These are phyloP conservation scores for Laetiporus sulphureus DNA, from an alignment of 1,284 basidiomycete species.

Conservation along the genomic window DNA sequence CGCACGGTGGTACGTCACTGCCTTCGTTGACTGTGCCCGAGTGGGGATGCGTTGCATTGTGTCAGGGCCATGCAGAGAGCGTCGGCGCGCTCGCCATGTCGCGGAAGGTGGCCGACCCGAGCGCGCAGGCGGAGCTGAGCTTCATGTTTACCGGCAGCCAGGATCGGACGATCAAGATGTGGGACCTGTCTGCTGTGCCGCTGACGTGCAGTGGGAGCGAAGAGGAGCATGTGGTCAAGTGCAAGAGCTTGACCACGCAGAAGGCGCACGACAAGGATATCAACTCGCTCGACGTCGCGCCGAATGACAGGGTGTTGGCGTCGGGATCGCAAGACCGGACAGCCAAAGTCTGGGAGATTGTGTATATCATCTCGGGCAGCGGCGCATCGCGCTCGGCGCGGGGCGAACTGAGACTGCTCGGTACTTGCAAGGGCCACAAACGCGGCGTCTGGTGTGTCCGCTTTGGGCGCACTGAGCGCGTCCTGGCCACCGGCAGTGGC, in stretches of 20 bases:
- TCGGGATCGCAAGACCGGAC: constrained; percentile 97
- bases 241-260: constrained; percentile 81
- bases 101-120: constrained; percentile 30
- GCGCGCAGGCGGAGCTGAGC: constrained; percentile 23
- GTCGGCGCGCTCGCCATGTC: constrained; percentile 88
- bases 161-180: constrained; percentile 97
- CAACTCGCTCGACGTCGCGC: constrained; percentile 91
- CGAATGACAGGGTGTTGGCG: constrained; percentile 84
- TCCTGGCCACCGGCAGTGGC: constrained; percentile 90
- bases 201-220: constrained; percentile 12
- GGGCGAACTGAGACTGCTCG: constrained; percentile 73
- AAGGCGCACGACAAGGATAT: constrained; percentile 99
- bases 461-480: constrained; percentile 79
- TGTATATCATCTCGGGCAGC: constrained; percentile 41
- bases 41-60: constrained; percentile 82
- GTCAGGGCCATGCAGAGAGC: constrained; percentile 93
- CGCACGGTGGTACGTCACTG: constrained; percentile 13
- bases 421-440: constrained; percentile 93
- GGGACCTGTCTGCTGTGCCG: constrained; percentile 72
- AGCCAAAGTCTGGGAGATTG: constrained; percentile 85
- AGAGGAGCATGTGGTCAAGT: constrained; percentile 31
- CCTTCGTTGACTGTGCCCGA: constrained; percentile 38
- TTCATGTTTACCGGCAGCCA: constrained; percentile 95
- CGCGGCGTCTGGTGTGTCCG: constrained; percentile 94
- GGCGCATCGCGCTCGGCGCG: too few relatives aligned